Base-by-base conservation (phyloP, 2,329 filamentous ascomycete species). In the Apiospora pterosperma region DNA sequence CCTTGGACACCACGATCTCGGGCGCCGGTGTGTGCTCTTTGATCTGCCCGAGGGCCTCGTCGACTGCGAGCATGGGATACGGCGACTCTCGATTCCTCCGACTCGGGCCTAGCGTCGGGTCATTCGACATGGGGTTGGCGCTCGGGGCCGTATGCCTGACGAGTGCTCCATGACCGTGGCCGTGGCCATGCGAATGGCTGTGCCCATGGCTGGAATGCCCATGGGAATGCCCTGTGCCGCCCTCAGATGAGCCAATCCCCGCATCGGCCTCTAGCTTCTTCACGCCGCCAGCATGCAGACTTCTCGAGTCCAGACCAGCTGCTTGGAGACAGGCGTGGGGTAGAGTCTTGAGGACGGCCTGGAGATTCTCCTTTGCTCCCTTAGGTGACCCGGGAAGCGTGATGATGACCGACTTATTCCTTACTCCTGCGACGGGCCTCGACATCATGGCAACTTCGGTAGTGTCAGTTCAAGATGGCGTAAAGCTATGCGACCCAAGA, bases 331-430 rank as follows among this genome's bases (percentile, higher is more conserved):
- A 99, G n/a, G 96, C 96, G 78, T 99, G 96, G 0, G 95, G 94
- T 6, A 99, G 80, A n/a, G 95, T 88, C 74, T 93, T 96, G 67
- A 99, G 81, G 7, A 99, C 84, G 1, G 94, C 90, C 73, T 96
- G 89, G 0, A 99, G 85, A 73, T 98, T 99, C 80, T 99, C 96
- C 73, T 89, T 92, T 10, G 96, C 96, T 1, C 94, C 96, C 76
- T 98, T 98, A 0, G 96, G 96, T 0, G 95, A 98, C 1, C 96
- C 96, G 0, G 96, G 96, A 4, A 99, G 81, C 0, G 96, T 99
- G 67, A 97, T 80, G 28, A 99, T 91, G 62, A 99, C 78, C 0
- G 92, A 90, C 66, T 88, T 88, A 67, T 95, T 90, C 36, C 96
- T 85, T 3, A 97, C 89, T 3, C 96, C 96, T 25, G 96, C 96